phyloP scores from a whole-genome alignment of 2,329 filamentous ascomycete genomes.

The Monosporascus sp. region DNA sequence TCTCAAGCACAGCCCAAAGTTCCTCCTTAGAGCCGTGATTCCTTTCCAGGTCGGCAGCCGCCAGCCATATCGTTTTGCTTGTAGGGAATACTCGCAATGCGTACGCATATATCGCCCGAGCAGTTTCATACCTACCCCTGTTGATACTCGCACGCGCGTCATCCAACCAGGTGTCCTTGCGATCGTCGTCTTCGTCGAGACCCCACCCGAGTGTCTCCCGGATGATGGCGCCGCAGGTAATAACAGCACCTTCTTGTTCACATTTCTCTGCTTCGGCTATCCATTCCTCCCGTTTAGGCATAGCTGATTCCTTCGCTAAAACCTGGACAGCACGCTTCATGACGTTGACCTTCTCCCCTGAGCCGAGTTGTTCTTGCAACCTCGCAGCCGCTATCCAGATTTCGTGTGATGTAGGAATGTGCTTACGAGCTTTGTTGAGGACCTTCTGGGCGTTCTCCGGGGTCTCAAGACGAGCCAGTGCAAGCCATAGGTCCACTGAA shows the following conservation, averaged over 20 bases:
- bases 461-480: slow-evolving; percentile 80
- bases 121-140: slow-evolving; percentile 80
- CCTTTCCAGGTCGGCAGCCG: slow-evolving; percentile 84
- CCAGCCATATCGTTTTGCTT: slow-evolving; percentile 83
- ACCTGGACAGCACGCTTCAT: slow-evolving; percentile 93
- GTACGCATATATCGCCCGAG: slow-evolving; percentile 89
- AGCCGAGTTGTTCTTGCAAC: slow-evolving; percentile 81
- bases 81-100: slow-evolving; percentile 84
- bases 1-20: slow-evolving; percentile 80
- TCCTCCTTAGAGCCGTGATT: slow-evolving; percentile 81
- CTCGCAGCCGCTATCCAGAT: slow-evolving; percentile 95
- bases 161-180: slow-evolving; percentile 93
- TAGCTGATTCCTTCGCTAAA: slow-evolving; percentile 83
- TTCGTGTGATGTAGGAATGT: slow-evolving; percentile 86
- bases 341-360: slow-evolving; percentile 74
- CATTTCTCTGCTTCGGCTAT: slow-evolving; percentile 91
- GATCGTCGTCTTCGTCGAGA: slow-evolving; percentile 91
- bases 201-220: slow-evolving; percentile 89
- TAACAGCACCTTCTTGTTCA: slow-evolving; percentile 80
- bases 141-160: slow-evolving; percentile 80
- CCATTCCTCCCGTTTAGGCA: slow-evolving; percentile 97
- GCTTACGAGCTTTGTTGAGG: slow-evolving; percentile 90
- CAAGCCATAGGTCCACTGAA: slow-evolving; percentile 92
- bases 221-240: slow-evolving; percentile 86
- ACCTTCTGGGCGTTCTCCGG: slow-evolving; percentile 92